Evolutionary conservation across 2,329 filamentous ascomycete species (phyloP).

Genomic region (Talaromyces sp.): DNA sequence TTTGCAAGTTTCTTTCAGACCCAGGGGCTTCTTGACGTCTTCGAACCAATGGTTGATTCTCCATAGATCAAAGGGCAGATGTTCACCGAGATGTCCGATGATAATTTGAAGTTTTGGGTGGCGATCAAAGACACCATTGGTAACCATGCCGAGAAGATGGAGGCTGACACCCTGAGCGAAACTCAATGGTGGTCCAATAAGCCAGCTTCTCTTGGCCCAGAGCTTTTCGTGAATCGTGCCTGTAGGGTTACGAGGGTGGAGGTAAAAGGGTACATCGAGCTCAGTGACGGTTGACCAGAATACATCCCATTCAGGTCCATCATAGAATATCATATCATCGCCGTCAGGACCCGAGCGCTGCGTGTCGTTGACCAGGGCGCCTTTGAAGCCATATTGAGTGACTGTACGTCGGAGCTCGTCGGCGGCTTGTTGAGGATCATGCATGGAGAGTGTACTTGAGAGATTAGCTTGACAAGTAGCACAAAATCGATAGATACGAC

Average conservation of each 20-base stretch:
- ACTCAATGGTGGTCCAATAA: conserved; percentile 28
- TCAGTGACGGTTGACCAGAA: conserved; percentile 28
- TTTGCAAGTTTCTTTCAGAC: conserved; percentile 32
- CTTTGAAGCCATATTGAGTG: conserved; percentile 57
- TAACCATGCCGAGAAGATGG: conserved; percentile 30
- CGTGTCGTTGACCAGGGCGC: conserved; percentile 58
- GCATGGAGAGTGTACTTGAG: conserved; percentile 24
- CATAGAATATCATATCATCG: conserved; percentile 60
- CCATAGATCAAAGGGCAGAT: conserved; percentile 27
- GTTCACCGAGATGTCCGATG: conserved; percentile 30
- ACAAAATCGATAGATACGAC: not conserved
- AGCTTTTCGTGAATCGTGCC: conserved; percentile 35
- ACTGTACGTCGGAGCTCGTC: conserved; percentile 33
- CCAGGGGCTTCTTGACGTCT: conserved; percentile 27
- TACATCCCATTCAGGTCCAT: conserved; percentile 51
- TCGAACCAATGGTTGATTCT: conserved; percentile 34
- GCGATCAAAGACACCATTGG: conserved; percentile 30
- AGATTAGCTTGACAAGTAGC: not conserved
- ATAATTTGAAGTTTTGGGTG: conserved; percentile 29
- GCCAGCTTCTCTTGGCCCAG: conserved; percentile 28
- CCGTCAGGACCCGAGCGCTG: conserved; percentile 56
- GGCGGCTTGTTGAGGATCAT: conserved; percentile 28
- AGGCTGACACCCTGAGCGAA: conserved; percentile 30
- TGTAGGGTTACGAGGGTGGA: conserved; percentile 38
- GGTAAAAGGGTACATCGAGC: conserved; percentile 29